Evolutionary conservation across 2,329 filamentous ascomycete genomes (phyloP), one percentile per base, ranked within the genome.

Genomic region (Phaeosphaeria sp.): DNA sequence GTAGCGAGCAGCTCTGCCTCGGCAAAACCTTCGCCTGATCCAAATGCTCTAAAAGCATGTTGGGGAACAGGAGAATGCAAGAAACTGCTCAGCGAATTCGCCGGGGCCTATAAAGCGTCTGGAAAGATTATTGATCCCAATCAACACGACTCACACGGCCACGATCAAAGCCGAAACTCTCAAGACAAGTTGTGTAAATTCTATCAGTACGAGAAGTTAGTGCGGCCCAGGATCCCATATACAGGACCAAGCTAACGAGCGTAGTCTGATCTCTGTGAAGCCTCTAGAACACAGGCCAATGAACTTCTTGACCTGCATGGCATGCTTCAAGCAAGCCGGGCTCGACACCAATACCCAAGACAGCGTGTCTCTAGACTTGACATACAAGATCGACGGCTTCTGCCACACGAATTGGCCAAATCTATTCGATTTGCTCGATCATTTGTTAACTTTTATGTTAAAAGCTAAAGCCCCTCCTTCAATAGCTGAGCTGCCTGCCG

Each of bases 341-440:
- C 15, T 50, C 22, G 55, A 55, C 27, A 58, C 33, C 25, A 39
- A 11, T 18, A 27, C 6, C 41, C 18, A 30, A 2, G 20, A 27
- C 13, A 39, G 10, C 18, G 39, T 39, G 5, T n/a, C 48, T 15
- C 13, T 15, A 3, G 18, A 50, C 13, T 30, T 46, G 44, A 10
- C 17, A 10, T 36, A 25, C n/a, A 62, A 53, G 25, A 57, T 54
- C 18, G 20, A 54, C 18, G 46, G 22, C 15, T 60, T 62, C 42
- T 62, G 60, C 49, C 49, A 59, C 27, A 41, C 54, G 1, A 46
- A 20, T 6, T 17, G 21, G 0, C 54, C 52, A 10, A 54, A 49
- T 3, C 3, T 53, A 0, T 52, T 51, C 41, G 57, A 57, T 10
- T 15, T 52, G 6, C 54, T 52, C 22, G 18, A 46, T 2, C 9